Evolutionary conservation across 2,329 filamentous ascomycete genomes (phyloP).

Genomic region (Exophiala bonariae): DNA sequence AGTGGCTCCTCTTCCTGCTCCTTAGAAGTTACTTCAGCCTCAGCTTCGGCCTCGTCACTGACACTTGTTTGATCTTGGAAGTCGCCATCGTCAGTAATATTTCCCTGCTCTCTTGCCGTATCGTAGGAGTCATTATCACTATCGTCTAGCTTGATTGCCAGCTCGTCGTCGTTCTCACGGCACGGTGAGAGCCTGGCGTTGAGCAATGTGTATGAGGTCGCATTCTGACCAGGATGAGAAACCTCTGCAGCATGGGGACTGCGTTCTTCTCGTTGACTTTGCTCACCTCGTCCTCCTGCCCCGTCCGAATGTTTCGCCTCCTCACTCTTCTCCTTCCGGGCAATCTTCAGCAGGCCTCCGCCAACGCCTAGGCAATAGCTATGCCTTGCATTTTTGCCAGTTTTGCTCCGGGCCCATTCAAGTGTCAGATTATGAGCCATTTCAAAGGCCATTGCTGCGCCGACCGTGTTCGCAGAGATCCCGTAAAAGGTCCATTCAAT

Average conservation of each 20-base stretch:
- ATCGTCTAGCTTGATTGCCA: neutral
- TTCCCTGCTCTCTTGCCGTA: neutral
- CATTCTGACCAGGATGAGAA: neutral
- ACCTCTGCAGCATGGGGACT: neutral
- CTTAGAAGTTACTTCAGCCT: too few relatives aligned
- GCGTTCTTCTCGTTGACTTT: neutral
- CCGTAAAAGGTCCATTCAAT: constrained; percentile 28
- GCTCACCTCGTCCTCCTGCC: constrained; percentile 1
- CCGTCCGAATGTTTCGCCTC: constrained; percentile 19
- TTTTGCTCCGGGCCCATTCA: constrained; percentile 26
- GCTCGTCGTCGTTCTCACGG: neutral
- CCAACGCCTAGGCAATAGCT: constrained; percentile 29
- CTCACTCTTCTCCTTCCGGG: constrained; percentile 24
- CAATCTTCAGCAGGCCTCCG: constrained; percentile 23
- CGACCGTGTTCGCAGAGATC: constrained; percentile 27
- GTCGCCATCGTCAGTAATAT: constrained; percentile 17
- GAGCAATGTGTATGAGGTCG: neutral
- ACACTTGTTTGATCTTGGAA: too few relatives aligned
- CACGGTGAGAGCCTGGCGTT: neutral
- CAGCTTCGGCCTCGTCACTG: too few relatives aligned
- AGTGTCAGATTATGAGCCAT: constrained; percentile 29
- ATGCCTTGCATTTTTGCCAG: constrained; percentile 17
- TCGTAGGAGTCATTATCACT: constrained; percentile 5
- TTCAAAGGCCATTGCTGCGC: constrained; percentile 28
- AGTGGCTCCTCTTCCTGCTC: constrained; percentile 20